Evolutionary conservation across 352 stramenopile species (phyloP), one percentile per base, ranked within the genome.

Genomic region (Phytophthora melonis): DNA sequence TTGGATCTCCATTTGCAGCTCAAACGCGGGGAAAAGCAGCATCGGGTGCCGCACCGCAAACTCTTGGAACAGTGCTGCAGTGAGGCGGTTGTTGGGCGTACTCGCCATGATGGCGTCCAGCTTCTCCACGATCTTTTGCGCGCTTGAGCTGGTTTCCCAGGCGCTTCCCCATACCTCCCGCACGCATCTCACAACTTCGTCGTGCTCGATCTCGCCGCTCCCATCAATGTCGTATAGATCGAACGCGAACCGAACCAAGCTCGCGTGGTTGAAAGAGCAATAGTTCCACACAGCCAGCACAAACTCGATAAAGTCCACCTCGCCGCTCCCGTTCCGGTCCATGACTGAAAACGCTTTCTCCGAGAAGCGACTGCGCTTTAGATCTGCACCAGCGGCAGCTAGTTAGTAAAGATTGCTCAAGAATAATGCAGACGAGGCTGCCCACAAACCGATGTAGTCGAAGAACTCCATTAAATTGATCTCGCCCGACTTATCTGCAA

Each of bases 211-310:
- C 68, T 92, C 80, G 41, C 87, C 86, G 23, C 82, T 92, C 6
- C 84, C 72, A 69, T 94, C 87, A 3, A 81, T 61, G 39, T 94
- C 86, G 68, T 94, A 94, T 8, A 94, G 70, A 66, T 92, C 84
- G 58, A 92, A 94, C 2, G 87, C 82, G 58, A 91, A 94, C 10
- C 78, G 79, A 57, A 92, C 80, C 41, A 94, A 84, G 25, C 80
- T 87, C 41, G 75, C 52, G 52, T 85, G 74, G 41, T 69, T 90
- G 66, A 92, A 92, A n/a, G 84, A 90, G 73, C 86, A 93, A 58
- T 92, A 92, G 71, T 93, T 91, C 86, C 84, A 92, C 63, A 93
- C 75, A n/a, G 83, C 78, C 58, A 92, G 59, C 34, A 93, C 86
- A 63, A 92, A 93, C 69, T 93, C 86, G 52, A 92, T 71, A 54